Base-by-base conservation (phyloP, 148 eudicot genomes). In the Drosera capensis region DNA sequence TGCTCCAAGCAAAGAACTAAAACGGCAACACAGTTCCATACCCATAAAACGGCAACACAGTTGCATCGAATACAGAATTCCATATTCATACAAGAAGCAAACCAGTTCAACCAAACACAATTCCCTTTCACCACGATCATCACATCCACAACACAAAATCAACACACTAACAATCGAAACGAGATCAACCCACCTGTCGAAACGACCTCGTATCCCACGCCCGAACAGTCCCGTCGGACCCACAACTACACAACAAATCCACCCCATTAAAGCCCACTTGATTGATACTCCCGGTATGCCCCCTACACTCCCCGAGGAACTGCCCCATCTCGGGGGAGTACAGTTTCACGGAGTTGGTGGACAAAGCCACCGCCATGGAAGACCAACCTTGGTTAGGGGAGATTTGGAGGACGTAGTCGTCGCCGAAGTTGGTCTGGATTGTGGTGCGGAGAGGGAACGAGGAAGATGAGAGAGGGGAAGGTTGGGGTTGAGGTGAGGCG, bases 341-440 rank as follows among this genome's bases (percentile, higher is more conserved):
- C 22, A 88, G 57, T 54, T 88, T 88, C 47, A 88, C 68, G 1
- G 68, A 53, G 51, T 88, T 75, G 9, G 68, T 80, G 14, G 97
- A 88, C 42, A 88, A 68, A 14, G 97, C 80, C 13, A 88, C 97
- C 34, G 84, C 97, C 94, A 88, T 80, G 19, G 77, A 58, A 48
- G 79, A 62, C 92, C 86, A 84, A 71, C 84, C 97, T 28, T 75
- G 80, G 94, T 64, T 80, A 71, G 73, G 51, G 45, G 70, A 64
- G 55, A 90, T 78, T 71, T 90, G 85, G 52, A 90, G 84, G 58
- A 84, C 77, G 48, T 90, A 90, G 57, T 90, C 95, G 26, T 84
- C 76, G 17, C 93, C 95, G 41, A 90, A 90, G 49, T 78, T 90
- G 3, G 97, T 90, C 47, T 80, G 93, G 28, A 90, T 78, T 3